A percentile compares a stretch with the other conserved stretches of the same genome.
Evolutionary conservation across 495 filamentous ascomycete species (phyloP).

Genomic region (Evansstolkia leycettana): DNA sequence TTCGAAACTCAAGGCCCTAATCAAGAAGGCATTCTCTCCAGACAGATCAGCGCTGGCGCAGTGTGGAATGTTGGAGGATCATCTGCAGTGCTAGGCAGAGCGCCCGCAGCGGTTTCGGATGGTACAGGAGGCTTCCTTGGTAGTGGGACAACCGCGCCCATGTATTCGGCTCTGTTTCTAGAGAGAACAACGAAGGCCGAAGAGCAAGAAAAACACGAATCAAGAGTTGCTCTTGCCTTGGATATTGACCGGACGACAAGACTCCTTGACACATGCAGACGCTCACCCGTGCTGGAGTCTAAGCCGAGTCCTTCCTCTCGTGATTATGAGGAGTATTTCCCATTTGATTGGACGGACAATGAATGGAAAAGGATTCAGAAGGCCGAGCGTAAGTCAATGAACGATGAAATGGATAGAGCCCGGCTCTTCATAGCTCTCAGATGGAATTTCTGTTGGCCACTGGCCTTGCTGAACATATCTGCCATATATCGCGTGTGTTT

Average conservation of each 20-base stretch:
- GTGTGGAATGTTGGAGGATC: conserved; percentile 76
- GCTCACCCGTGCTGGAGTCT: conserved; percentile 6
- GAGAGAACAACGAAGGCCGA: conserved; percentile 35
- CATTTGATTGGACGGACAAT: conserved; percentile 43
- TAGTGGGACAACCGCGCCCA: conserved; percentile 62
- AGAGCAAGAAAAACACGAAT: conserved; percentile 56
- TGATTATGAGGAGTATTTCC: conserved; percentile 20
- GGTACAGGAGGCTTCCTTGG: conserved; percentile 50
- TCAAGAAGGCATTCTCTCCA: conserved; percentile 5
- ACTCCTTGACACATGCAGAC: conserved; percentile 36
- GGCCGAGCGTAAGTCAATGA: conserved; percentile 35
- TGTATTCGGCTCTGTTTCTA: conserved; percentile 60
- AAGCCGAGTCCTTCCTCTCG: conserved; percentile 17
- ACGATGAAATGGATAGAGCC: too few relatives aligned
- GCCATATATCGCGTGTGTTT: too few relatives aligned
- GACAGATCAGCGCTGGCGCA: conserved; percentile 50
- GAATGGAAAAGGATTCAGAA: conserved; percentile 43
- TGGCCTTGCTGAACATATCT: not conserved
- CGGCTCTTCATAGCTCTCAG: too few relatives aligned
- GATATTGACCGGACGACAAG: conserved; percentile 60
- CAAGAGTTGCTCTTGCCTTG: conserved; percentile 68
- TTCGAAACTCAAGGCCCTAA: conserved; percentile 2
- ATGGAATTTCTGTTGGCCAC: not conserved
- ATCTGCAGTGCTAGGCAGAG: conserved; percentile 33
- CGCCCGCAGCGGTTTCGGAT: conserved; percentile 37